A percentile compares a stretch with the other conserved stretches of the same genome.
Conservation (phyloP, 2,329 filamentous ascomycete genomes). For the Coniochaeta pulveracea region DNA sequence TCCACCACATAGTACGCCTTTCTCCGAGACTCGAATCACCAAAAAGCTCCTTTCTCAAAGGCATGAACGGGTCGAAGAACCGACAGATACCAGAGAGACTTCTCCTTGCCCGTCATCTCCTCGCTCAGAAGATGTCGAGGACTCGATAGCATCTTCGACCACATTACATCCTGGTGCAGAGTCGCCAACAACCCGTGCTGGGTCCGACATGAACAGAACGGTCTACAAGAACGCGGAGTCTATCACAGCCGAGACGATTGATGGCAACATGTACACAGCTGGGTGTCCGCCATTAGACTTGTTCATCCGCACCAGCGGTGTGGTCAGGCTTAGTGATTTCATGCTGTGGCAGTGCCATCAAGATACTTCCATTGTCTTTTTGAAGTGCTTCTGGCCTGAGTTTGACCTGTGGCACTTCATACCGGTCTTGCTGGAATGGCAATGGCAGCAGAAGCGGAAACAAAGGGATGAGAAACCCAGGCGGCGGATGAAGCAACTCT, state of each 20-base stretch:
- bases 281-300: slow-evolving; percentile 81
- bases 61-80: slow-evolving; percentile 33
- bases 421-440: slow-evolving; percentile 87
- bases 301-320: slow-evolving; percentile 83
- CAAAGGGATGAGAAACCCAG: slow-evolving; percentile 36
- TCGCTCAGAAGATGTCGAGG: slow-evolving; percentile 35
- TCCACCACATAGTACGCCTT: slow-evolving; percentile 54
- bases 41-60: slow-evolving; percentile 70
- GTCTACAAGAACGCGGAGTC: slow-evolving; percentile 63
- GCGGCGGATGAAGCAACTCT: slow-evolving; percentile 20
- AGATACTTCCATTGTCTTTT: slow-evolving; percentile 82
- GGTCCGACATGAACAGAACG: slow-evolving; percentile 21
- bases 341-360: slow-evolving; percentile 98
- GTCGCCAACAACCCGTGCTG: slow-evolving; percentile 31
- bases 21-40: slow-evolving; percentile 79
- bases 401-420: slow-evolving; percentile 92
- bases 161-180: slow-evolving; percentile 38
- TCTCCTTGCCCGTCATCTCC: slow-evolving; percentile 31
- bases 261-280: slow-evolving; percentile 78
- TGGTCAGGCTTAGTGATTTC: slow-evolving; percentile 88
- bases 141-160: slow-evolving; percentile 48
- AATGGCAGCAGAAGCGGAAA: slow-evolving; percentile 50
- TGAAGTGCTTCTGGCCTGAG: slow-evolving; percentile 89
- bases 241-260: slow-evolving; percentile 74
- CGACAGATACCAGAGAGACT: slow-evolving; percentile 37